Evolutionary conservation across 495 filamentous ascomycete species (phyloP), one percentile per base, ranked within the genome.

Genomic region (Podospora tetraspora): DNA sequence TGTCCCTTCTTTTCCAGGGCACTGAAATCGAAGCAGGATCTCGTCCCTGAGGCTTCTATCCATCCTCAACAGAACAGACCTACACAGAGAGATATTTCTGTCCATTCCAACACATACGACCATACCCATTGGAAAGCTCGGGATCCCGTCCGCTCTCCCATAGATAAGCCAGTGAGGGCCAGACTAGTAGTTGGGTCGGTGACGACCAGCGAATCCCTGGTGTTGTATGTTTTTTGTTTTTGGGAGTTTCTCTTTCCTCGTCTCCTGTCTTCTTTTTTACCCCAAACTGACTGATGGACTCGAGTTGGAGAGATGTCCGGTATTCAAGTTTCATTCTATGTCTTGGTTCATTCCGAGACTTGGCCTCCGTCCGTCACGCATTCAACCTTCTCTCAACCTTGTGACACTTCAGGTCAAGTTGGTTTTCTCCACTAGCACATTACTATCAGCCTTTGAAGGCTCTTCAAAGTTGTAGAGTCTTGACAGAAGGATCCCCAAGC

Each of bases 101-200:
- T 9, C 6, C 0, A 52, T 8, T n/a, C 19, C 19, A n/a, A 3
- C 61, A 78, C 76, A 78, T 83, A 81, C 79, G 81, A 80, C 81
- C 80, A 82, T 75, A 83, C 68, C 75, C 72, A 74, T 32, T 72
- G 68, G 81, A 82, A 68, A 76, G 78, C 72, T 78, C 78, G 81
- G 80, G 76, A 79, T 80, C 80, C 81, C 81, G 81, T 83, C 80
- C 79, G 81, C 79, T 83, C 81, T 79, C 76, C 78, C 81, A 75
- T 81, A 78, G 78, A 77, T 73, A 79, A 79, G 73, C 75, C 68
- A 68, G 64, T 71, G 34, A 68, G 59, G 60, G 67, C 70, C 70
- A 63, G 77, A 79, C 72, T 72, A 82, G 80, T 81, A 81, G 76
- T 83, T 78, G 76, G 76, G 80, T 82, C 75, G 81, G 79, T 81